Conservation (phyloP, 176 grass and related monocot species). For the Thalia dealbata region DNA sequence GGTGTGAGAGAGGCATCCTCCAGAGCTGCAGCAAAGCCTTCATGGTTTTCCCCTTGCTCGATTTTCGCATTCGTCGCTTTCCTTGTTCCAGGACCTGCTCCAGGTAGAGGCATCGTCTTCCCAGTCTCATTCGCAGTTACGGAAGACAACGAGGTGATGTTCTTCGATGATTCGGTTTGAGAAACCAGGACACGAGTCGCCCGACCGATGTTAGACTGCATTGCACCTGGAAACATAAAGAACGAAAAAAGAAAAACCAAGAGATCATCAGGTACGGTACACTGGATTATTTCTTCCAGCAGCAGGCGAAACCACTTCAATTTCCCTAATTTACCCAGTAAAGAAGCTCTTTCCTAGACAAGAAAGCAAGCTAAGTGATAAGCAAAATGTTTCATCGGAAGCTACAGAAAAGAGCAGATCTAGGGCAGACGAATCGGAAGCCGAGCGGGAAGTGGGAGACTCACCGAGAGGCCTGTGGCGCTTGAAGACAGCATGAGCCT, state of each 20-base stretch:
- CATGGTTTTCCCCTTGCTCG: slow-evolving; percentile 12
- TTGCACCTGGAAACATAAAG: background rate
- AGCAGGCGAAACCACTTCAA: background rate
- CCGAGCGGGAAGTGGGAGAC: background rate
- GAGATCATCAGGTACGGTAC: background rate
- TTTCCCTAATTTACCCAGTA: background rate
- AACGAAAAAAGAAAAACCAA: background rate
- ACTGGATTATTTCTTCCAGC: background rate
- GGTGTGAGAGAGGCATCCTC: slow-evolving; percentile 29
- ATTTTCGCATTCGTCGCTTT: background rate
- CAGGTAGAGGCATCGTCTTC: background rate
- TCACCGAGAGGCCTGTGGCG: slow-evolving; percentile 28
- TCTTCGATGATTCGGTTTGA: slow-evolving; percentile 8
- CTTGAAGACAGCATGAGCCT: slow-evolving; percentile 65
- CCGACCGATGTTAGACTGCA: slow-evolving; percentile 8
- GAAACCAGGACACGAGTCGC: slow-evolving; percentile 17
- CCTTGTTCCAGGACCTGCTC: background rate
- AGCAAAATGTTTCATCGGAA: background rate
- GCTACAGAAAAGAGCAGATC: background rate
- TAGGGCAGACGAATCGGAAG: background rate
- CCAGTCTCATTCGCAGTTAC: background rate
- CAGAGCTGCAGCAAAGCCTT: slow-evolving; percentile 6
- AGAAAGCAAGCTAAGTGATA: background rate
- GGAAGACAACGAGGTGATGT: slow-evolving; percentile 3
- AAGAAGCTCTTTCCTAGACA: background rate